Conservation (phyloP, 2,329 filamentous ascomycete species). For the Ophiocordyceps unilateralis region DNA sequence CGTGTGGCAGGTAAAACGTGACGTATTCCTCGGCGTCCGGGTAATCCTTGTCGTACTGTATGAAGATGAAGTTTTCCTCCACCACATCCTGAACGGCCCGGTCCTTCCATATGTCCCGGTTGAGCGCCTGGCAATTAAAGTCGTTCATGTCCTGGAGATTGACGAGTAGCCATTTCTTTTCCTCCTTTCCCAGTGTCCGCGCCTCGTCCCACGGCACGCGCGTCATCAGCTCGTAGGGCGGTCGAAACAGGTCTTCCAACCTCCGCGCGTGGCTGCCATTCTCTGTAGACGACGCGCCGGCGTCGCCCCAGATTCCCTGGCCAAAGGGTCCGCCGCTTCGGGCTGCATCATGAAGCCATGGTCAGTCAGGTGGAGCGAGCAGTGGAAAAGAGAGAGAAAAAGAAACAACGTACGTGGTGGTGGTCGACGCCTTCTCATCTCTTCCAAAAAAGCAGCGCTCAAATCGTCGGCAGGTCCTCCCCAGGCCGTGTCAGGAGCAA, state of each 20-base stretch:
- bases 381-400: background rate
- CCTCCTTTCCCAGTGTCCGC: slow-evolving; percentile 67
- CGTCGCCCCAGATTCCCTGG: slow-evolving; percentile 20
- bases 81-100: slow-evolving; percentile 60
- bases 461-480: slow-evolving; percentile 27
- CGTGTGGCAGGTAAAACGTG: slow-evolving; percentile 68
- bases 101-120: slow-evolving; percentile 94
- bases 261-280: slow-evolving; percentile 53
- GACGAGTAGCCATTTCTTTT: slow-evolving; percentile 86
- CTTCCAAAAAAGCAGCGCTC: slow-evolving; percentile 45
- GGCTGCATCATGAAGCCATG: slow-evolving; percentile 2
- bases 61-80: slow-evolving; percentile 82
- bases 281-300: slow-evolving; percentile 14
- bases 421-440: slow-evolving; percentile 34
- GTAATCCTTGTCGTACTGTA: slow-evolving; percentile 85
- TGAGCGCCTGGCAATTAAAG: slow-evolving; percentile 87
- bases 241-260: slow-evolving; percentile 81
- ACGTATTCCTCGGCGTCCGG: slow-evolving; percentile 63
- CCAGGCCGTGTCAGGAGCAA: slow-evolving; percentile 44
- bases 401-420: slow-evolving; percentile 11
- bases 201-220: slow-evolving; percentile 68
- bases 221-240: slow-evolving; percentile 80
- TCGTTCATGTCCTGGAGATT: slow-evolving; percentile 89
- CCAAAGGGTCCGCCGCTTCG: slow-evolving; percentile 18
- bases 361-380: background rate